Evolutionary conservation across 305 asterid species (phyloP).

Genomic region (Rubia peregrina): DNA sequence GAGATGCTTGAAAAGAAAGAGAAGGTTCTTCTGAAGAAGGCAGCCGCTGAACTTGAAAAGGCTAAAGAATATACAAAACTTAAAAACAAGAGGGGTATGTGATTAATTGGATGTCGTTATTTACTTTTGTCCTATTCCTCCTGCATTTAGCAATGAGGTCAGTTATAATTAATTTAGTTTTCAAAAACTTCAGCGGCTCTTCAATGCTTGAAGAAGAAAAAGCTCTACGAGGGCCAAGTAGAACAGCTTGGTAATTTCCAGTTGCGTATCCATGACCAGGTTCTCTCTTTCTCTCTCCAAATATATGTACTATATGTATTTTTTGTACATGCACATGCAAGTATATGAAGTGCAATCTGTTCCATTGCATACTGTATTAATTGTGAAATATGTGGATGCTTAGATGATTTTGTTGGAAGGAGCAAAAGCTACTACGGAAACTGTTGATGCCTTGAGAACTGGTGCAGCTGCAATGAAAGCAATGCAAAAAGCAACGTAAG

Average conservation of each 20-base stretch:
- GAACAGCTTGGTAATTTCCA: constrained; percentile 40
- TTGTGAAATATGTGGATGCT: constrained; percentile 9
- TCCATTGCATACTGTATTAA: neutral
- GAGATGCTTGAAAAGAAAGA: constrained; percentile 93
- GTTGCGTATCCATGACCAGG: constrained; percentile 51
- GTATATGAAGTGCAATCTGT: neutral
- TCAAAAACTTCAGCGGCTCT: constrained; percentile 31
- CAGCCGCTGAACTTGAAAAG: constrained; percentile 67
- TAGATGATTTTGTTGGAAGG: constrained; percentile 53
- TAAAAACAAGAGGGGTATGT: constrained; percentile 73
- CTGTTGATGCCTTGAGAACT: constrained; percentile 45
- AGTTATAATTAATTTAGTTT: neutral
- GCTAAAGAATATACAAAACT: constrained; percentile 69
- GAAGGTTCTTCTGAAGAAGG: constrained; percentile 63
- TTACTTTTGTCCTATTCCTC: neutral
- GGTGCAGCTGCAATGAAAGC: constrained; percentile 50
- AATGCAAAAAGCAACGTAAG: constrained; percentile 48
- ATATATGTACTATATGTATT: neutral
- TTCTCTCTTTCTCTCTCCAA: constrained; percentile 4
- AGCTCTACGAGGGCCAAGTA: constrained; percentile 35
- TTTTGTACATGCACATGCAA: neutral
- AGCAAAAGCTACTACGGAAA: constrained; percentile 53
- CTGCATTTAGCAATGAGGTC: neutral
- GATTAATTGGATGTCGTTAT: constrained; percentile 3
- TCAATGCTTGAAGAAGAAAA: constrained; percentile 40